Evolutionary conservation across 192 early-diverging fungal species (phyloP).

Genomic region (Pecoramyces ruminantium): DNA sequence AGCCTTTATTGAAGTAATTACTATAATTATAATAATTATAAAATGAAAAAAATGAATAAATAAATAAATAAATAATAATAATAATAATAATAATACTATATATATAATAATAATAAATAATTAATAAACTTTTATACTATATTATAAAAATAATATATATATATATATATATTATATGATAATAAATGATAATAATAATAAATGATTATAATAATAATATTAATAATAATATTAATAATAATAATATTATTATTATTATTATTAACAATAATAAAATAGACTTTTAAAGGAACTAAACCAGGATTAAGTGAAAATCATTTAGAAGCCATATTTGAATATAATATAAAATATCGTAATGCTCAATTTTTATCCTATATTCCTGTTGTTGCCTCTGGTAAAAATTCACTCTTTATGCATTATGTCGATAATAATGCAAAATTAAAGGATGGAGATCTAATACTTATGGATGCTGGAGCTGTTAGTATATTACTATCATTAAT

Average conservation of each 20-base stretch:
- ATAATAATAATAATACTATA: too few species aligned
- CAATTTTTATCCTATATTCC: conserved; percentile 78
- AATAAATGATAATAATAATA: too few species aligned
- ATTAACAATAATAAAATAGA: too few species aligned
- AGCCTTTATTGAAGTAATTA: conserved; percentile 48
- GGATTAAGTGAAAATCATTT: conserved; percentile 56
- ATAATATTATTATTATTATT: too few species aligned
- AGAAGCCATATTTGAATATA: conserved; percentile 56
- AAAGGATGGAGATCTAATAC: conserved; percentile 61
- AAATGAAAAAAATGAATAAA: too few species aligned
- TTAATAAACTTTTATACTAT: too few species aligned
- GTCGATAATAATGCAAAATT: conserved; percentile 63
- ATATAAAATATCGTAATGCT: conserved; percentile 38
- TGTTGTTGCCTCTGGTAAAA: conserved; percentile 80
- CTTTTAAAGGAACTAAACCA: conserved; percentile 59
- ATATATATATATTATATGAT: too few species aligned
- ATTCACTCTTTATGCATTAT: conserved; percentile 89
- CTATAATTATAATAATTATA: background rate
- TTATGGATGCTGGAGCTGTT: conserved; percentile 75
- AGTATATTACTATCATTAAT: background rate
- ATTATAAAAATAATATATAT: too few species aligned
- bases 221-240: too few species aligned
- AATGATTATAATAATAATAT: background rate
- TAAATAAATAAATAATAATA: too few species aligned
- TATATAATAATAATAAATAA: too few species aligned